Evolutionary conservation across 2,329 filamentous ascomycete species (phyloP).

Genomic region (Arthrobotrys sinensis): DNA sequence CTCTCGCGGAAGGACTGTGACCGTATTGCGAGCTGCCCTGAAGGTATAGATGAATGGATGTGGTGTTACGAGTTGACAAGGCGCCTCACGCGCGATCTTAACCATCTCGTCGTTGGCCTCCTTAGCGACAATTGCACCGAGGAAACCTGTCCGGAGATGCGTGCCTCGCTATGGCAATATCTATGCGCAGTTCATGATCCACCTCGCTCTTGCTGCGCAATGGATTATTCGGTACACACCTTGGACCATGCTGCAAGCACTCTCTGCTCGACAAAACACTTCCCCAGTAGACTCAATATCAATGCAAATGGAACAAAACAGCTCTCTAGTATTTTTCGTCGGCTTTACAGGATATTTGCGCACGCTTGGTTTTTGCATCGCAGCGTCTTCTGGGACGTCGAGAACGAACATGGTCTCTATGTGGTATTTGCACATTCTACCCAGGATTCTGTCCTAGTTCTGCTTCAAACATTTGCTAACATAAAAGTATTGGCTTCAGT

Average conservation of each 20-base stretch:
- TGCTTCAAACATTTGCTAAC: slow-evolving; percentile 1
- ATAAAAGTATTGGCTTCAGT: slow-evolving; percentile 65
- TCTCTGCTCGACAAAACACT: slow-evolving; percentile 93
- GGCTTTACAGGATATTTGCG: slow-evolving; percentile 95
- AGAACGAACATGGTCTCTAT: slow-evolving; percentile 91
- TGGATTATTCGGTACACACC: slow-evolving; percentile 99
- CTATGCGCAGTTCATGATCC: slow-evolving; percentile 97
- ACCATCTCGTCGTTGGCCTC: slow-evolving; percentile 90
- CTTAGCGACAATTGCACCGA: slow-evolving; percentile 92
- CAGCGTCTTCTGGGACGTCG: slow-evolving; percentile 93
- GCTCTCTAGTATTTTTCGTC: slow-evolving; percentile 92
- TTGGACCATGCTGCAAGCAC: slow-evolving; percentile 97
- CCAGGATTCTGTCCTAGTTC: background rate
- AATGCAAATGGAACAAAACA: slow-evolving; percentile 78
- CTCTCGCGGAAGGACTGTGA: slow-evolving; percentile 83
- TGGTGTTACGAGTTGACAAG: slow-evolving; percentile 99
- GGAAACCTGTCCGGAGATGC: slow-evolving; percentile 95
- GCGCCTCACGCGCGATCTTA: slow-evolving; percentile 94
- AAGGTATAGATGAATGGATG: slow-evolving; percentile 85
- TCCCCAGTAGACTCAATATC: slow-evolving; percentile 79
- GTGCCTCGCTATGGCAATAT: slow-evolving; percentile 98
- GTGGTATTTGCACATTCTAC: slow-evolving; percentile 68
- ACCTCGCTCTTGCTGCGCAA: slow-evolving; percentile 96
- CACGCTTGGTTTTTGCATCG: slow-evolving; percentile 99
- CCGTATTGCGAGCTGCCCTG: slow-evolving; percentile 83